These are phyloP conservation scores for Paxillus ammoniavirescens DNA, from an alignment of 768 basidiomycete species.

Conservation along the genomic window DNA sequence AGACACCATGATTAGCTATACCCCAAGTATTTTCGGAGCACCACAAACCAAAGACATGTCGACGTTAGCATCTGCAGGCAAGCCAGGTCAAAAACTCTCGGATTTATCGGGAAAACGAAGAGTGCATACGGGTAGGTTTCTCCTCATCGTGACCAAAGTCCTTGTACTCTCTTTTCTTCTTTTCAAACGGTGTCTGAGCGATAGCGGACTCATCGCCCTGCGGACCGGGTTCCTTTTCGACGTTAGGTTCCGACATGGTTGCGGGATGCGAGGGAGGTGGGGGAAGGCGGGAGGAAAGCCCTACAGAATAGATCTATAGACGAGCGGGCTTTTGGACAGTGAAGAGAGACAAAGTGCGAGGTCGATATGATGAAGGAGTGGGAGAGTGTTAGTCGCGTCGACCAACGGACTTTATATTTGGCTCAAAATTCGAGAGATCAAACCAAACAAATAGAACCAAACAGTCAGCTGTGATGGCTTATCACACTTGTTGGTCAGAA, in stretches of 20 bases:
- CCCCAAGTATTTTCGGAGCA: slow-evolving; percentile 1
- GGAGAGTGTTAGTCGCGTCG: slow-evolving; percentile 28
- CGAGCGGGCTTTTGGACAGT: slow-evolving; percentile 11
- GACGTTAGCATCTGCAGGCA: slow-evolving; percentile 70
- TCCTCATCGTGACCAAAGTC: slow-evolving; percentile 76
- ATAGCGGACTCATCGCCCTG: slow-evolving; percentile 46
- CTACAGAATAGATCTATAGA: slow-evolving; percentile 30
- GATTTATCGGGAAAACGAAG: neutral
- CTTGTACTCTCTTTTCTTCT: slow-evolving; percentile 84
- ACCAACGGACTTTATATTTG: slow-evolving; percentile 35
- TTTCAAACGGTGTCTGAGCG: slow-evolving; percentile 23
- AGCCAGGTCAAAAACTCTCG: slow-evolving; percentile 1
- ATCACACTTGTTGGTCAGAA: slow-evolving; percentile 16
- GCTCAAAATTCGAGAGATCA: slow-evolving; percentile 26
- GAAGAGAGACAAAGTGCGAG: slow-evolving; percentile 6
- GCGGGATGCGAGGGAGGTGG: neutral
- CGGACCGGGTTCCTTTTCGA: slow-evolving; percentile 68
- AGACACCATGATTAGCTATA: neutral
- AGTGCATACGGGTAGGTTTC: slow-evolving; percentile 61
- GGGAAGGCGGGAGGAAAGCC: slow-evolving; percentile 12
- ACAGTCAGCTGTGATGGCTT: slow-evolving; percentile 15
- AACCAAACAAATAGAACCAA: slow-evolving; percentile 25
- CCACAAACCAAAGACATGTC: slow-evolving; percentile 73
- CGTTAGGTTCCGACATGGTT: slow-evolving; percentile 38
- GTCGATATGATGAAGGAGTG: slow-evolving; percentile 27